These are phyloP conservation scores for Dunaliella sp. DNA, from an alignment of 139 green algal species.

Conservation along the genomic window DNA sequence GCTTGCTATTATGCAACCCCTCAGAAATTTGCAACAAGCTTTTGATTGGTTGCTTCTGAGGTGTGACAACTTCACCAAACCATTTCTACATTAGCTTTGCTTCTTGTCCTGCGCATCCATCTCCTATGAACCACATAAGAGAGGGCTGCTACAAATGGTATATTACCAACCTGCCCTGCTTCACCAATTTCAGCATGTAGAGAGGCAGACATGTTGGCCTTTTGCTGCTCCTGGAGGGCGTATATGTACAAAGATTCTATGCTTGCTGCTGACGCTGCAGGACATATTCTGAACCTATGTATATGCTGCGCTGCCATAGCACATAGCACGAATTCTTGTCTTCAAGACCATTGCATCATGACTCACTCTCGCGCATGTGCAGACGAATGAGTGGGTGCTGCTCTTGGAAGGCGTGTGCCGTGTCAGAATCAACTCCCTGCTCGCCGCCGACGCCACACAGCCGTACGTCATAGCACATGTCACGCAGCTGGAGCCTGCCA, in stretches of 20 bases:
- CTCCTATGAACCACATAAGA: too few relatives aligned
- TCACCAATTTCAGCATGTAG: too few relatives aligned
- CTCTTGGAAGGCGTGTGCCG: constrained; percentile 49
- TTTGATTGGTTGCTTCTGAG: constrained; percentile 49
- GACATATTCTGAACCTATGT: too few relatives aligned
- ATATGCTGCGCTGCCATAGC: too few relatives aligned
- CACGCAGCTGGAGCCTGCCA: background rate
- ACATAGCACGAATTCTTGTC: too few relatives aligned
- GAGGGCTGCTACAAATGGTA: too few relatives aligned
- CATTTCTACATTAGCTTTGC: too few relatives aligned
- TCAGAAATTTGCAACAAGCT: constrained; percentile 3
- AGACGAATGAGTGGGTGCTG: constrained; percentile 44
- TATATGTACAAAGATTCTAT: constrained; percentile 22
- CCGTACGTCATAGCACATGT: background rate
- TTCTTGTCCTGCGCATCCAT: too few relatives aligned
- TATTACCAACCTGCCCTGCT: too few relatives aligned
- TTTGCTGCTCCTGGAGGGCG: constrained; percentile 48
- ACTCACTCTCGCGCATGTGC: background rate
- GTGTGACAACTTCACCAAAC: too few relatives aligned
- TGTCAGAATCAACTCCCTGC: constrained; percentile 2
- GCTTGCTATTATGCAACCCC: constrained; percentile 13
- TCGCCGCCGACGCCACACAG: background rate
- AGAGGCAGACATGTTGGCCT: too few relatives aligned
- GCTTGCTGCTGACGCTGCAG: too few relatives aligned
- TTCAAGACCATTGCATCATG: background rate